These are phyloP conservation scores for Filosporella fistucella DNA, from an alignment of 495 filamentous ascomycete species.

Conservation along the genomic window DNA sequence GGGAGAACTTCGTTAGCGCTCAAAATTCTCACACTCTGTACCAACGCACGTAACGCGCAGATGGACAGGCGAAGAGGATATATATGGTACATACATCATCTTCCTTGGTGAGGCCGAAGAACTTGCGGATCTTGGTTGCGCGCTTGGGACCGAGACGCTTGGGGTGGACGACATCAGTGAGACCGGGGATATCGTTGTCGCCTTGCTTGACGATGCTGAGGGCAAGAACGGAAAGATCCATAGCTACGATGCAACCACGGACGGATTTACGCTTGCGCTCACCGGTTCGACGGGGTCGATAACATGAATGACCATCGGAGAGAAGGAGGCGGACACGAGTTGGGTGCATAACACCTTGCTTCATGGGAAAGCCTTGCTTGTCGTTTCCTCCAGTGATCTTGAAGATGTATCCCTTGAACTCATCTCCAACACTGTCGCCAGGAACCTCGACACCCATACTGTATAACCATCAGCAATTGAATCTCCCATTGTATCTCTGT, in stretches of 20 bases:
- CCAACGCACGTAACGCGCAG: conserved; percentile 6
- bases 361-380: conserved; percentile 99
- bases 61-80: conserved; percentile 53
- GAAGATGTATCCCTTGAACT: conserved; percentile 99
- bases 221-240: conserved; percentile 89
- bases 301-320: conserved; percentile 91
- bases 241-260: conserved; percentile 94
- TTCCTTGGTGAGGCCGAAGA: conserved; percentile 99
- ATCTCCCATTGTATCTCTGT: neutral
- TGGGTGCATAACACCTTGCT: conserved; percentile 98
- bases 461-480: conserved; percentile 10
- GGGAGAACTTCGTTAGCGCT: conserved; percentile 23
- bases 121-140: conserved; percentile 97
- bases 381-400: conserved; percentile 99
- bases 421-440: conserved; percentile 90
- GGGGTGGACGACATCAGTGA: conserved; percentile 95
- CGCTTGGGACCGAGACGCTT: conserved; percentile 99
- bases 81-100: conserved; percentile 83
- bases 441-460: conserved; percentile 92
- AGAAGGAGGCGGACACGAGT: conserved; percentile 96
- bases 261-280: conserved; percentile 99
- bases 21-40: conserved; percentile 27
- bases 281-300: conserved; percentile 92
- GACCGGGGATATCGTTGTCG: conserved; percentile 84
- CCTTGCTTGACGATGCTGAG: conserved; percentile 96